A percentile compares a stretch with the other conserved stretches of the same genome.
These are phyloP conservation scores for Microbotryum silenes-acaulis DNA, from an alignment of 1,284 basidiomycete genomes.

Conservation along the genomic window DNA sequence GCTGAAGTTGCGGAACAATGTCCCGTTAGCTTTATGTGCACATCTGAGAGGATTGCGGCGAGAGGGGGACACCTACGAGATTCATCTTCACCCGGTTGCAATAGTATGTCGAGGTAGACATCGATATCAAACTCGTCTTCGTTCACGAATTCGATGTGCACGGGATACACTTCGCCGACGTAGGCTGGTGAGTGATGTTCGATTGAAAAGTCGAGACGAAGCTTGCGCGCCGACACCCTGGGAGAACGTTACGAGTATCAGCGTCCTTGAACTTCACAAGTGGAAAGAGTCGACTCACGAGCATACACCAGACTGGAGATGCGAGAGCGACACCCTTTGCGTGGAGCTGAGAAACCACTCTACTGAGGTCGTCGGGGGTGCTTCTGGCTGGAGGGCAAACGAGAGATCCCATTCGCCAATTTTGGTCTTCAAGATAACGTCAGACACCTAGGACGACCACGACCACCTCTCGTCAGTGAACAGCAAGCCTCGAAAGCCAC, in stretches of 20 bases:
- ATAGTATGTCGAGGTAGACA: constrained; percentile 59
- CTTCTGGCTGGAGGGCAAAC: constrained; percentile 2
- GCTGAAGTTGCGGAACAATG: background rate
- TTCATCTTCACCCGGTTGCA: constrained; percentile 71
- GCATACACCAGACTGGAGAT: background rate
- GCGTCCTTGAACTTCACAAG: background rate
- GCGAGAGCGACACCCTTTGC: background rate
- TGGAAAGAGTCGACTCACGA: constrained; percentile 2
- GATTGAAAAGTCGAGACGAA: constrained; percentile 52
- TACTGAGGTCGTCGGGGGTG: background rate
- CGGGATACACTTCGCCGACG: constrained; percentile 65
- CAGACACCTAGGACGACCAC: constrained; percentile 5
- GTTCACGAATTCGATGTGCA: constrained; percentile 60
- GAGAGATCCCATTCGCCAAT: constrained; percentile 13
- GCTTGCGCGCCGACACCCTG: constrained; percentile 59
- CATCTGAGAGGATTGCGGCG: background rate
- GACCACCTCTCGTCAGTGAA: background rate
- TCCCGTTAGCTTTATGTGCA: background rate
- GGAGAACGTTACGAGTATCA: background rate
- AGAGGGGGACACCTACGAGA: constrained; percentile 49
- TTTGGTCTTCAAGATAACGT: constrained; percentile 1
- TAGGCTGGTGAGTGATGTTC: constrained; percentile 59
- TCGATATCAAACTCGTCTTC: constrained; percentile 58
- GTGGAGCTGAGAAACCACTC: constrained; percentile 8
- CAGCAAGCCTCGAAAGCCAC: accelerated